These are phyloP conservation scores for Clarkia xantiana DNA, from an alignment of 345 rosid genomes.

Conservation along the genomic window DNA sequence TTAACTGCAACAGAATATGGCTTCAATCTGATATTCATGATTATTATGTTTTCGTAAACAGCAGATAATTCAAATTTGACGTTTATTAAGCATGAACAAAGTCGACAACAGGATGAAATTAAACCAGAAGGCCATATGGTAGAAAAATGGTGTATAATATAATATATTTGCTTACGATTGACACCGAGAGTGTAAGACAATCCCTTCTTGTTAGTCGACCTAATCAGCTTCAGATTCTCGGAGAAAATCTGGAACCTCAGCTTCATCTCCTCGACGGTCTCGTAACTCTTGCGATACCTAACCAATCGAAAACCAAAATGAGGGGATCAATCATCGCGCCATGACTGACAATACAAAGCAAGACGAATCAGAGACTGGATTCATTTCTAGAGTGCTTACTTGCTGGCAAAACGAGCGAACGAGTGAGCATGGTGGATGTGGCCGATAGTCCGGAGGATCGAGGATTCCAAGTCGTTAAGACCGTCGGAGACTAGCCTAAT, in stretches of 20 bases:
- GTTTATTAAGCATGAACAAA: too few relatives aligned
- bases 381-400: conserved; percentile 16
- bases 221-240: conserved; percentile 57
- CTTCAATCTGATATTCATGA: too few relatives aligned
- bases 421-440: conserved; percentile 38
- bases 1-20: too few relatives aligned
- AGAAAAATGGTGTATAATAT: neutral
- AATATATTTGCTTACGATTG: conserved; percentile 35
- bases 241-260: conserved; percentile 58
- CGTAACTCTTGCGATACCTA: conserved; percentile 66
- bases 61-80: too few relatives aligned
- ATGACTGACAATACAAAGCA: neutral
- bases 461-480: conserved; percentile 41
- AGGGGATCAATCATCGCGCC: neutral
- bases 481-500: conserved; percentile 52
- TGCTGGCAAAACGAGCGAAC: conserved; percentile 65
- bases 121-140: too few relatives aligned
- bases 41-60: too few relatives aligned
- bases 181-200: conserved; percentile 55
- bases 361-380: neutral
- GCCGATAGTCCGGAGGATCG: conserved; percentile 46
- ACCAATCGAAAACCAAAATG: neutral
- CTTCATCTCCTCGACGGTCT: conserved; percentile 55
- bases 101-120: too few relatives aligned
- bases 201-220: conserved; percentile 55